These are phyloP conservation scores for Wallemia mellicola DNA, from an alignment of 1,284 basidiomycete species.

Conservation along the genomic window DNA sequence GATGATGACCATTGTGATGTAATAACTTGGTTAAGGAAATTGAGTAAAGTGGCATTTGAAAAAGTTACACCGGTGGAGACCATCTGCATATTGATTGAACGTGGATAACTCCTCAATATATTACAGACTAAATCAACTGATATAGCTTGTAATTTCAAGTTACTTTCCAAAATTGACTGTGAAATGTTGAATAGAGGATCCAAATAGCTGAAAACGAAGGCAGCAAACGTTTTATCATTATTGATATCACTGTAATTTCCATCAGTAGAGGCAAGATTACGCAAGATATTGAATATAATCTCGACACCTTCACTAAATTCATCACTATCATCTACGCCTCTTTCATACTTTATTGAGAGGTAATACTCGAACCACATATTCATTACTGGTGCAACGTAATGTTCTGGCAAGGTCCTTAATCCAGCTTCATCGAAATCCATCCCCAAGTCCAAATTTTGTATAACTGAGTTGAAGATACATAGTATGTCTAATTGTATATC, in stretches of 20 bases:
- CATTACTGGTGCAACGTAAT: neutral
- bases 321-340: neutral
- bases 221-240: neutral
- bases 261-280: neutral
- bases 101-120: neutral
- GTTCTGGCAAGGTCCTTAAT: neutral
- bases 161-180: neutral
- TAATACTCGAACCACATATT: neutral
- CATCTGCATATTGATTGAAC: neutral
- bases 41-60: neutral
- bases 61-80: neutral
- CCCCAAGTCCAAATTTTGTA: neutral
- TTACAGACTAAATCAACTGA: neutral
- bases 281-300: neutral
- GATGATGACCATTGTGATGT: neutral
- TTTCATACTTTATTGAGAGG: neutral
- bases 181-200: neutral
- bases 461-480: neutral
- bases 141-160: neutral
- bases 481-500: neutral
- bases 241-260: neutral
- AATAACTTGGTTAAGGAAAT: neutral
- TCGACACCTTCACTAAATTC: neutral
- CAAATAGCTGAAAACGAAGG: neutral
- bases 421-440: neutral